phyloP scores from a whole-genome alignment of 148 eudicot genomes.

The Nyssa sinensis region DNA sequence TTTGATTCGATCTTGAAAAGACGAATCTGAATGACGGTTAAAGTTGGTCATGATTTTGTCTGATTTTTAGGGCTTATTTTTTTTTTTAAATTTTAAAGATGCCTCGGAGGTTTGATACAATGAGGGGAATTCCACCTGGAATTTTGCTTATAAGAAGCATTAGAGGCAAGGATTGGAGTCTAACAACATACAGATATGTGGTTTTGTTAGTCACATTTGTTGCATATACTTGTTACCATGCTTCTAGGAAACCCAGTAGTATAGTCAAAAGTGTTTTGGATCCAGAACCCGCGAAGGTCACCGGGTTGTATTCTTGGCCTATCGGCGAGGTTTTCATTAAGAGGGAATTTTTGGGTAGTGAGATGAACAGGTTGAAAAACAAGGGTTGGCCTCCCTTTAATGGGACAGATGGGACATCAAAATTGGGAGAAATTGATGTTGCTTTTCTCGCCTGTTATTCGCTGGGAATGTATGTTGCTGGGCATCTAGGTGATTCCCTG shows the following conservation, averaged over 20 bases:
- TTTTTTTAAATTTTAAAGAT: conserved; percentile 24
- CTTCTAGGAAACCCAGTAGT: conserved; percentile 94
- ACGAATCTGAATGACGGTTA: background rate
- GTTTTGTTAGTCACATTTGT: conserved; percentile 76
- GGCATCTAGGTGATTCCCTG: conserved; percentile 81
- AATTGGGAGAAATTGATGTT: conserved; percentile 84
- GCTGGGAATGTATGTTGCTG: conserved; percentile 87
- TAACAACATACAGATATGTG: conserved; percentile 60
- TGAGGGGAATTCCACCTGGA: conserved; percentile 66
- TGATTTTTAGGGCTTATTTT: background rate
- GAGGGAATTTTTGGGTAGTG: conserved; percentile 20
- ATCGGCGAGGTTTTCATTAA: conserved; percentile 55
- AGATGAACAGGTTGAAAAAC: conserved; percentile 5
- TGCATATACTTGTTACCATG: conserved; percentile 87
- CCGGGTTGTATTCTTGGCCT: conserved; percentile 56
- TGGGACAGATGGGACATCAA: conserved; percentile 63
- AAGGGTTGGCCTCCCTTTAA: conserved; percentile 90
- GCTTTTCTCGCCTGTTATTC: conserved; percentile 87
- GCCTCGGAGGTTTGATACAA: conserved; percentile 29
- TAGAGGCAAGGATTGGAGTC: conserved; percentile 77
- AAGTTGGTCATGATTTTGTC: background rate
- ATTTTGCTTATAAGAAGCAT: conserved; percentile 52
- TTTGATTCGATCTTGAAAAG: background rate
- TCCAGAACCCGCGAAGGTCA: conserved; percentile 38
- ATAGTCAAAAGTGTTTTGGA: conserved; percentile 89